A percentile compares a stretch with the other conserved stretches of the same genome.
phyloP scores from a whole-genome alignment of 352 stramenopile genomes.

The Globisporangium okanoganense region DNA sequence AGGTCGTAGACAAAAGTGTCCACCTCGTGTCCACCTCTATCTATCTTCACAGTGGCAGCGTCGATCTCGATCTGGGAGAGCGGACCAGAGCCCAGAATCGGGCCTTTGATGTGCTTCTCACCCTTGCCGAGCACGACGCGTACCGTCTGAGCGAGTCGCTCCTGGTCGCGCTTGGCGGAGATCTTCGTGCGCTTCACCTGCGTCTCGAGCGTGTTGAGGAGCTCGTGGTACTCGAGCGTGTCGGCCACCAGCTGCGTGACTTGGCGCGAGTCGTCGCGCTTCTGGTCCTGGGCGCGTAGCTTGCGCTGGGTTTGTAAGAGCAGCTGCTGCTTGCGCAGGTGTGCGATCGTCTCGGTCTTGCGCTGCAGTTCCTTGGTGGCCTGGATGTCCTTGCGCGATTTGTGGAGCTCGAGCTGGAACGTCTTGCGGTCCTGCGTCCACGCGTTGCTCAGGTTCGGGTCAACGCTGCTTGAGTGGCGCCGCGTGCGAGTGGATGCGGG shows the following conservation, averaged over 20 bases:
- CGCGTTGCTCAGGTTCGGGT: slow-evolving; percentile 17
- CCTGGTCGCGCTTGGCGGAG: slow-evolving; percentile 34
- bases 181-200: slow-evolving; percentile 44
- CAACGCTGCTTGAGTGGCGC: slow-evolving; percentile 3
- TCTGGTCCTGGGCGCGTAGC: slow-evolving; percentile 29
- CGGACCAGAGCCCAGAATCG: slow-evolving; percentile 36
- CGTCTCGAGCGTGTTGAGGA: slow-evolving; percentile 30
- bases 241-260: slow-evolving; percentile 48
- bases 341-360: slow-evolving; percentile 34
- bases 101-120: slow-evolving; percentile 27
- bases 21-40: not conserved
- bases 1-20: slow-evolving; percentile 51
- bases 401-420: slow-evolving; percentile 36
- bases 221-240: slow-evolving; percentile 54
- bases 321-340: slow-evolving; percentile 35
- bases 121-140: slow-evolving; percentile 27
- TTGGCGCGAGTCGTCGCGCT: slow-evolving; percentile 17
- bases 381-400: slow-evolving; percentile 41
- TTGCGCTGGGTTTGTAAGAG: slow-evolving; percentile 35
- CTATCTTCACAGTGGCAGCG: slow-evolving; percentile 4
- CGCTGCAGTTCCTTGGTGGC: slow-evolving; percentile 30
- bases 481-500: slow-evolving; percentile 22
- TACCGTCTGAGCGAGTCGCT: slow-evolving; percentile 30
- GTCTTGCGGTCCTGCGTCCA: slow-evolving; percentile 41
- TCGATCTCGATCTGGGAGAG: slow-evolving; percentile 46